These are phyloP conservation scores for Candida sojae DNA, from an alignment of 1,139 yeast genomes.

Conservation along the genomic window DNA sequence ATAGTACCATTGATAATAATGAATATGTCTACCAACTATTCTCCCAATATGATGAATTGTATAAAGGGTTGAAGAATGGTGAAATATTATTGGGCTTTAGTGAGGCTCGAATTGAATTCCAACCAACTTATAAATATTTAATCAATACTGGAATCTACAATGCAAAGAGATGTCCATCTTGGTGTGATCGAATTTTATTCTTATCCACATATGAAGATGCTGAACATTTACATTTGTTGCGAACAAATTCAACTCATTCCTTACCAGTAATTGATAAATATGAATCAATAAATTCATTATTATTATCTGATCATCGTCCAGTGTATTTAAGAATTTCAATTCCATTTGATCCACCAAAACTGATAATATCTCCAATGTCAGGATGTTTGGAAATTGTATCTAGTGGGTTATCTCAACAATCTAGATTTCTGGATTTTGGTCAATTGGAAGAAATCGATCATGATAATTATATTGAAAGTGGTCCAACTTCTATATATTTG, in stretches of 20 bases:
- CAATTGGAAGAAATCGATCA: slow-evolving; percentile 5
- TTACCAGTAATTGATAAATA: slow-evolving; percentile 39
- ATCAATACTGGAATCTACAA: slow-evolving; percentile 54
- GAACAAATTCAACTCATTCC: background rate
- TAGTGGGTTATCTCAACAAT: slow-evolving; percentile 16
- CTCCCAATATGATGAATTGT: slow-evolving; percentile 59
- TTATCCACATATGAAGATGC: slow-evolving; percentile 44
- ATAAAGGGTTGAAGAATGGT: slow-evolving; percentile 40
- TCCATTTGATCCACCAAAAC: slow-evolving; percentile 44
- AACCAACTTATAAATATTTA: slow-evolving; percentile 75
- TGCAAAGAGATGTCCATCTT: slow-evolving; percentile 69
- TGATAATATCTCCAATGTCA: slow-evolving; percentile 31
- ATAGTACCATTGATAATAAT: slow-evolving; percentile 15
- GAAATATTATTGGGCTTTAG: slow-evolving; percentile 60
- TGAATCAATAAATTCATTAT: slow-evolving; percentile 34
- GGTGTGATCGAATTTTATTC: slow-evolving; percentile 85
- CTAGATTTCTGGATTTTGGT: slow-evolving; percentile 7
- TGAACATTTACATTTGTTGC: slow-evolving; percentile 6
- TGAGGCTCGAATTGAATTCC: slow-evolving; percentile 63
- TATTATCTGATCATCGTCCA: slow-evolving; percentile 45
- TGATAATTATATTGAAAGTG: slow-evolving; percentile 24
- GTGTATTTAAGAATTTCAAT: slow-evolving; percentile 46
- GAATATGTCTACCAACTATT: slow-evolving; percentile 21
- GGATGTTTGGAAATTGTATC: slow-evolving; percentile 45
- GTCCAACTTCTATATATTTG: slow-evolving; percentile 48